Evolutionary conservation across 2,329 filamentous ascomycete genomes (phyloP), one percentile per base, ranked within the genome.

Genomic region (Venturiaceae sp.): DNA sequence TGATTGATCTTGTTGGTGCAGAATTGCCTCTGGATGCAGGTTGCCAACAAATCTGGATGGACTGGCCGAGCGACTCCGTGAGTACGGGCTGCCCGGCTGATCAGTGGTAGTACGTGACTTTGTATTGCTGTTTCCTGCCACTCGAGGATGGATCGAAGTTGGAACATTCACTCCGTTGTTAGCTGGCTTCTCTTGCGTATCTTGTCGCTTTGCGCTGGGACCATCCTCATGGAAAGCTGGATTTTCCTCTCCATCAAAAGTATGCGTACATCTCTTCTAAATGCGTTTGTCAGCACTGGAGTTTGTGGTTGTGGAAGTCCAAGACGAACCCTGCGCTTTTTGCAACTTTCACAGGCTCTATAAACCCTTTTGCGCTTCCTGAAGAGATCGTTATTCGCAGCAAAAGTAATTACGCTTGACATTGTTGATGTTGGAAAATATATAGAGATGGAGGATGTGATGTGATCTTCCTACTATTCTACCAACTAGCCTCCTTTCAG

Each of bases 31-130:
- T 4, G 76, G 76, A 39, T 73, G 75, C 57, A 77, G 64, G 59
- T 78, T 77, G 56, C 75, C 74, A 46, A 77, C 64, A 60, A 77
- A 77, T 55, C 73, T 72, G 19, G 72, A 68, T 16, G 72, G 69
- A 33, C 68, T 72, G 53, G 21, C 32, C 26, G 54, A 47, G 14
- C 36, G 26, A 36, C 44, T 52, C 66, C 66, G 30, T 68, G 13
- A 50, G 52, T 39, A 62, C 63, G 54, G 69, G 67, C 55, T 66
- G 70, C 36, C 68, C 67, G 58, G 66, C 63, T 67, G 30, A 16
- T 65, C 68, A 64, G 53, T 60, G 41, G 33, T 62, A 60, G 30
- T n/a, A 32, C 28, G 28, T 21, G 28, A 47, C n/a, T 4, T 5
- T 26, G 44, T n/a, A 46, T 28, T 53, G 16, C 37, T 39, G 19